Percentiles rank a stretch among this genome's conserved stretches.
Evolutionary conservation across 495 filamentous ascomycete species (phyloP).

Genomic region (Gamarada debralockiae): DNA sequence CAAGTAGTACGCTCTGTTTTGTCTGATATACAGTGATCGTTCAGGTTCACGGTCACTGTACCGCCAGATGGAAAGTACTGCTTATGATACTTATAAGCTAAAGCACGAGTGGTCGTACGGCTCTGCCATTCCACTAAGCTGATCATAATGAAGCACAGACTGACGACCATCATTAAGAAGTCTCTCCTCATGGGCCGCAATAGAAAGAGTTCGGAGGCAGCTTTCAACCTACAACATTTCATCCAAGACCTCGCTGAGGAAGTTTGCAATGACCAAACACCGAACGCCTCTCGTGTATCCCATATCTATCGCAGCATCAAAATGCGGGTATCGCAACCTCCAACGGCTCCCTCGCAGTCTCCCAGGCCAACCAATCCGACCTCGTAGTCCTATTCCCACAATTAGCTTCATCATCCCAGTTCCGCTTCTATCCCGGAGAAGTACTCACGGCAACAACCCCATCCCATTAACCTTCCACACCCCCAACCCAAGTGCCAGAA

Average conservation of each 20-base stretch:
- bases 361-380: conserved; percentile 96
- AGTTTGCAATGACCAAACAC: background rate
- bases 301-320: conserved; percentile 22
- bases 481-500: conserved; percentile 76
- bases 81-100: too few relatives aligned
- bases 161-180: too few relatives aligned
- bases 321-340: conserved; percentile 64
- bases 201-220: too few relatives aligned
- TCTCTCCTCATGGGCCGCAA: too few relatives aligned
- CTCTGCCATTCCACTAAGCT: too few relatives aligned
- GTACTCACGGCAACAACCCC: conserved; percentile 85
- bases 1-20: too few relatives aligned
- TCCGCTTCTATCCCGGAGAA: background rate
- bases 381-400: conserved; percentile 86
- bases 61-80: too few relatives aligned
- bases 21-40: too few relatives aligned
- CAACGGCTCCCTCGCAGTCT: conserved; percentile 70
- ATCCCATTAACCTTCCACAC: conserved; percentile 97
- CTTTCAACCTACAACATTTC: background rate
- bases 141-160: too few relatives aligned
- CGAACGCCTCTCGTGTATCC: background rate
- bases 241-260: background rate
- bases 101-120: too few relatives aligned
- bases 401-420: conserved; percentile 14
- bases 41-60: too few relatives aligned